Percentiles rank a stretch among this genome's conserved stretches.
phyloP scores from a whole-genome alignment of 306 rosid species.

The Prunus dulcis region DNA sequence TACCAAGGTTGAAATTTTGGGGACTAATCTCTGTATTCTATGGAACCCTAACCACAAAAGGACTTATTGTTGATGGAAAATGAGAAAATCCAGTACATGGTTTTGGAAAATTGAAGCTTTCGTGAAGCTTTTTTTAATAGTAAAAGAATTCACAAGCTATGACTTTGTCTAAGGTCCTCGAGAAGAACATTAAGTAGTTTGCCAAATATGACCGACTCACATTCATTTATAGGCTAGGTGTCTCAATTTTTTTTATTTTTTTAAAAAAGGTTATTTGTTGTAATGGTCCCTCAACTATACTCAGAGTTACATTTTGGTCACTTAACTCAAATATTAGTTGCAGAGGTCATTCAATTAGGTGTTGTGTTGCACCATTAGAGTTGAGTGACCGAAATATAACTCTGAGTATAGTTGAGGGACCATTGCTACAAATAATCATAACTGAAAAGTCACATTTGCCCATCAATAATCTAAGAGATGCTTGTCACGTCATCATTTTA shows the following conservation, averaged over 20 bases:
- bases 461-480: too few species aligned
- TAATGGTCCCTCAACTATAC: too few species aligned
- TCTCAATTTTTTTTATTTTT: neutral
- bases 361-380: too few species aligned
- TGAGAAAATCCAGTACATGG: neutral
- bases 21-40: neutral
- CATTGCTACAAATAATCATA: too few species aligned
- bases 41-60: neutral
- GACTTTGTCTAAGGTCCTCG: slow-evolving; percentile 1
- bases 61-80: neutral
- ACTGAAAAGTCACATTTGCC: too few species aligned
- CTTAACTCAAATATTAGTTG: too few species aligned
- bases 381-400: too few species aligned
- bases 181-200: neutral
- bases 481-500: too few species aligned
- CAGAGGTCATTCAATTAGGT: too few species aligned
- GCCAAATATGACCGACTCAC: slow-evolving; percentile 12
- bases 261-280: too few species aligned
- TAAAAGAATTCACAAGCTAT: neutral
- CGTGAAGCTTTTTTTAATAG: neutral
- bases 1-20: slow-evolving; percentile 1
- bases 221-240: neutral
- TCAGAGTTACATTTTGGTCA: too few species aligned
- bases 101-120: neutral
- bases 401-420: too few species aligned